Conservation (phyloP, 371 early-diverging fungal genomes). For the Mucor circinelloides region DNA sequence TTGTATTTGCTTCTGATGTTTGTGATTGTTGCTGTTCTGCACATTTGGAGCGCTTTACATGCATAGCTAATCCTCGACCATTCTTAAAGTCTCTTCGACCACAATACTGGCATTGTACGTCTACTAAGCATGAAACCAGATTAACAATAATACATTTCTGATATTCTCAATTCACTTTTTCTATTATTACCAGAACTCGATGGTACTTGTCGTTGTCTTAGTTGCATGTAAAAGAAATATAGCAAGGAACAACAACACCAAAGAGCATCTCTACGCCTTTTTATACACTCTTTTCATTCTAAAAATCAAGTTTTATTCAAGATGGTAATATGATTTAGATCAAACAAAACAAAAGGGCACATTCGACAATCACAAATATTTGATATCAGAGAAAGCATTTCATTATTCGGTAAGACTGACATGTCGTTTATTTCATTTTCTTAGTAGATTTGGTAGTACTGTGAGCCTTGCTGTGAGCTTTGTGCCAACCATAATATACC, state of each 20-base stretch:
- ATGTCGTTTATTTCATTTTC: neutral
- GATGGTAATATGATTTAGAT: neutral
- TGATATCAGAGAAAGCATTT: neutral
- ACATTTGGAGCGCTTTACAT: neutral
- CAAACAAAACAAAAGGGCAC: neutral
- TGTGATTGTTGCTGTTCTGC: neutral
- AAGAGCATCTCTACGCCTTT: neutral
- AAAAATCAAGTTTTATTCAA: neutral
- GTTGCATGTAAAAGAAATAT: neutral
- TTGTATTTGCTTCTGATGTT: neutral
- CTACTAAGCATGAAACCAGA: neutral
- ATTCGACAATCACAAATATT: neutral
- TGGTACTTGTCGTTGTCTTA: neutral
- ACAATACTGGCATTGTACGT: neutral
- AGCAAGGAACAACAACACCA: neutral
- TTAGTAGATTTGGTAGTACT: neutral
- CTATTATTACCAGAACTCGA: neutral
- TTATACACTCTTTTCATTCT: neutral
- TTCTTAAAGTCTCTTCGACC: neutral
- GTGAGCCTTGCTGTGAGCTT: neutral
- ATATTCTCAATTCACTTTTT: neutral
- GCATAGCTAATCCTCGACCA: neutral
- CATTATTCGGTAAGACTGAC: neutral
- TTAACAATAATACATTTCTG: neutral
- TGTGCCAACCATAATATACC: constrained; percentile 21